Evolutionary conservation across 768 basidiomycete genomes (phyloP).

Genomic region (Tricholoma terreum): DNA sequence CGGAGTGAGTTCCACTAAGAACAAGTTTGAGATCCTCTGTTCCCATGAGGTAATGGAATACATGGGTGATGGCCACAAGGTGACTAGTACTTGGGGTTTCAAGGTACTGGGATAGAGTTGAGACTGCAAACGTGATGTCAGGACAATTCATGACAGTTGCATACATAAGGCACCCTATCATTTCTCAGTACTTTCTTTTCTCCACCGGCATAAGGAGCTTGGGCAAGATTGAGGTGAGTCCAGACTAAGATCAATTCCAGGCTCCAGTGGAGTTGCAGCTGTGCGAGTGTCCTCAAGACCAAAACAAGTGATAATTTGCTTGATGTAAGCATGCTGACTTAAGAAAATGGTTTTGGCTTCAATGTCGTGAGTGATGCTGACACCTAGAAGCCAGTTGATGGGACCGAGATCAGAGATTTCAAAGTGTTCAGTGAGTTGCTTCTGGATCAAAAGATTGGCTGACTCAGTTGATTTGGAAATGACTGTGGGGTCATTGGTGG

Average conservation of each 20-base stretch:
- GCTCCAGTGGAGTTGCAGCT: slow-evolving; percentile 4
- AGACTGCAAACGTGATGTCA: slow-evolving; percentile 26
- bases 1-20: not conserved
- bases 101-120: slow-evolving; percentile 18
- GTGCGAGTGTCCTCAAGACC: not conserved
- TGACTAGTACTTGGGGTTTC: not conserved
- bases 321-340: no score
- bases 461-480: not conserved
- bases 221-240: not conserved
- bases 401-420: no score
- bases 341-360: no score
- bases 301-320: not conserved
- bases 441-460: no score
- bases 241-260: no score
- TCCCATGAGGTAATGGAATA: not conserved
- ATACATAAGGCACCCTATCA: slow-evolving; percentile 30
- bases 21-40: not conserved
- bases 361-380: no score
- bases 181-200: slow-evolving; percentile 18
- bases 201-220: not conserved
- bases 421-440: no score
- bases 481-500: not conserved
- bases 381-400: no score
- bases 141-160: slow-evolving; percentile 22
- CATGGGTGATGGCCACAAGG: not conserved